Evolutionary conservation across 768 basidiomycete species (phyloP), one percentile per base, ranked within the genome.

Genomic region (Collybia sp.): DNA sequence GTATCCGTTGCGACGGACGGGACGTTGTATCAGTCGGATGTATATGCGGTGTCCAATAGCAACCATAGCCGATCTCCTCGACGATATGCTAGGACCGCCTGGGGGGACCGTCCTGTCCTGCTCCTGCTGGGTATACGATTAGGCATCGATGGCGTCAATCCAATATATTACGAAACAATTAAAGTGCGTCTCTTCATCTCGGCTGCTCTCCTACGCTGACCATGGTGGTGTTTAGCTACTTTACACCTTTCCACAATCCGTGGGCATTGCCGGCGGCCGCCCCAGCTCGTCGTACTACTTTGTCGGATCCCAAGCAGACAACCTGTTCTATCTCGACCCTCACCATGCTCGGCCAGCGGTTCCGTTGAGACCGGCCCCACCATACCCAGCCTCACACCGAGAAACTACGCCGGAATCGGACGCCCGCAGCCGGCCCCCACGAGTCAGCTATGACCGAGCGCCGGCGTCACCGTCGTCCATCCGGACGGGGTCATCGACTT

Each of bases 281-380:
- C 96, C 95, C 0, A 89, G 89, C n/a, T 93, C 91, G 0, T 96
- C 93, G 0, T 98, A 96, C 64, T 99, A 98, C 64, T 99, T 99
- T 59, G 89, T 99, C 40, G 95, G 92, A 12, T 77, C 85, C 0
- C 95, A 99, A 60, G 86, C 83, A 2, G 88, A 93, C 52, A 87
- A 82, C 41, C 75, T 98, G 6, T 85, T 92, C 58, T 88, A 91
- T 58, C 78, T 89, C 31, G 83, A 89, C 64, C 85, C 87, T 1
- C 84, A 88, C 58, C 80, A 93, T 55, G 73, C 90, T 0, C 79
- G 92, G 6, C 77, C 88, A 0, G 75, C 91, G 0, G 68, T 95
- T 2, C 84, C 88, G 0, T 71, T 93, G 1, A 77, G 85, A 4
- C 72, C 74, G 1, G 53, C 61, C 3, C 60, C 63, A 2, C 48